Evolutionary conservation across 2,329 filamentous ascomycete species (phyloP).

Genomic region (Penicillium sp.): DNA sequence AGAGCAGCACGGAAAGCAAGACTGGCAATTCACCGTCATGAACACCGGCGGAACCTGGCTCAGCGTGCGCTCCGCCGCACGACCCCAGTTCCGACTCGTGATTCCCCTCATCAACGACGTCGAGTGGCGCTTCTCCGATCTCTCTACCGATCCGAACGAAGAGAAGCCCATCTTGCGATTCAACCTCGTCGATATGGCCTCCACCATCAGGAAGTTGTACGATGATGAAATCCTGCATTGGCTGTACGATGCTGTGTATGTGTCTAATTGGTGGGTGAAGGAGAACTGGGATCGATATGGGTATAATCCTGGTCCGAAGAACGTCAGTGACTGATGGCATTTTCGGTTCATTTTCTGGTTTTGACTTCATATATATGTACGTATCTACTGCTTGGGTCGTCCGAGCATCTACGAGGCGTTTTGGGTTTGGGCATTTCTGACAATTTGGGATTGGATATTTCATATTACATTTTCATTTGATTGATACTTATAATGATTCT

Average conservation of each 20-base stretch:
- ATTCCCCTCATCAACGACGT: constrained; percentile 30
- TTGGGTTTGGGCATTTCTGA: neutral
- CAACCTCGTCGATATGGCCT: constrained; percentile 20
- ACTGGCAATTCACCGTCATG: constrained; percentile 36
- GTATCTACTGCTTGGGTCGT: neutral
- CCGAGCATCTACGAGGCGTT: neutral
- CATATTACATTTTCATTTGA: no score
- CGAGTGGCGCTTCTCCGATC: constrained; percentile 32
- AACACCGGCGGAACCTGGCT: constrained; percentile 34
- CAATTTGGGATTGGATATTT: neutral
- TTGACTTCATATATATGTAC: neutral
- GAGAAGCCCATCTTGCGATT: constrained; percentile 22
- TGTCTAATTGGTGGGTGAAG: constrained; percentile 29
- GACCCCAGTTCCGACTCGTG: constrained; percentile 27
- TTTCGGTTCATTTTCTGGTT: neutral
- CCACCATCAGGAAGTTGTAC: constrained; percentile 17
- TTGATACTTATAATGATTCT: no score
- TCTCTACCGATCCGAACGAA: constrained; percentile 26
- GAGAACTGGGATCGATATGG: constrained; percentile 27
- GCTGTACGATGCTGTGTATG: constrained; percentile 26
- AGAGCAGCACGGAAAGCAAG: constrained; percentile 18
- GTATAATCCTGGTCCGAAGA: neutral
- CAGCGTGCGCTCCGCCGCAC: constrained; percentile 28
- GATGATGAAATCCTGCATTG: constrained; percentile 19
- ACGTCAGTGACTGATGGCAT: neutral